These are phyloP conservation scores for Trypanosoma cruzi DNA, from an alignment of 208 protist species.

Conservation along the genomic window DNA sequence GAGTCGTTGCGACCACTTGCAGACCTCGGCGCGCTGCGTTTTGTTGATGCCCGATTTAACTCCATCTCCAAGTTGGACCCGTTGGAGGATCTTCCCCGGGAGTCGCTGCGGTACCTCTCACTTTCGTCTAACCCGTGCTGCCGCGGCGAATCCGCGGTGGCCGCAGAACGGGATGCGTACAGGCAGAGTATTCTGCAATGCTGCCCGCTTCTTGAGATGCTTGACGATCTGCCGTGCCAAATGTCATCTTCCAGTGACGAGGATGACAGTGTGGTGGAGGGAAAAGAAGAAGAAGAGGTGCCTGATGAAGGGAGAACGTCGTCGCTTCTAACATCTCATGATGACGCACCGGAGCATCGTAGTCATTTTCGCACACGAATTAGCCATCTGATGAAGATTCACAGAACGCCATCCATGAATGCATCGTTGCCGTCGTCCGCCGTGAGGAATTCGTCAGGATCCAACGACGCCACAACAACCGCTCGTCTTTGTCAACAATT, in stretches of 20 bases:
- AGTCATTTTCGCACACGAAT: background rate
- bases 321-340: background rate
- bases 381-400: conserved; percentile 6
- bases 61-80: conserved; percentile 33
- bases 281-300: background rate
- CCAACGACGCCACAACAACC: background rate
- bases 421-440: background rate
- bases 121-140: conserved; percentile 60
- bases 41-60: conserved; percentile 71
- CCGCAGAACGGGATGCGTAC: conserved; percentile 12
- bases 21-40: conserved; percentile 45
- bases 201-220: conserved; percentile 41
- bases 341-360: background rate
- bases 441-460: background rate
- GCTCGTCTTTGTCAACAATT: conserved; percentile 23
- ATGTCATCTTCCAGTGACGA: conserved; percentile 12
- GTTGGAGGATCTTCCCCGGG: conserved; percentile 50
- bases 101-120: conserved; percentile 51
- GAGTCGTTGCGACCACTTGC: conserved; percentile 48
- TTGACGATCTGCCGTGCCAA: conserved; percentile 39
- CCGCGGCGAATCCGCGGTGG: conserved; percentile 4
- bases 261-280: background rate
- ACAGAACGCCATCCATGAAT: background rate
- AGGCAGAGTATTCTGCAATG: conserved; percentile 23
- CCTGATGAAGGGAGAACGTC: background rate